phyloP scores from a whole-genome alignment of 2,329 filamentous ascomycete genomes.

The Nothophaeocryptopus gaeumannii region DNA sequence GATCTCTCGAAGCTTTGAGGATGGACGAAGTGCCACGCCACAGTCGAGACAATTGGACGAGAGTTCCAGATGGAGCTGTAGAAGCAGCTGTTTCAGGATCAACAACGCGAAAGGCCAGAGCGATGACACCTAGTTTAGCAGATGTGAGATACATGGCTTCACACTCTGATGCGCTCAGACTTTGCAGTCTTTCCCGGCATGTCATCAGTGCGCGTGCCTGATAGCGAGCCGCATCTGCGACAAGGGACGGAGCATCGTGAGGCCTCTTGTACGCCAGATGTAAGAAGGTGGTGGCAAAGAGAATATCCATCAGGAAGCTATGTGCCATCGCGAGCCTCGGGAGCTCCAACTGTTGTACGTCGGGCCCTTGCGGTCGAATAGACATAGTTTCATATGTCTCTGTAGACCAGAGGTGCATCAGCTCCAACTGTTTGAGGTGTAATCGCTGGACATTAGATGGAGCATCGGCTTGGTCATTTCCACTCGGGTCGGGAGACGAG shows the following conservation, averaged over 20 bases:
- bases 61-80: constrained; percentile 16
- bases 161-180: constrained; percentile 15
- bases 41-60: constrained; percentile 13
- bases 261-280: constrained; percentile 22
- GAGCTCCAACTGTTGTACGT: constrained; percentile 15
- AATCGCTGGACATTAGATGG: neutral
- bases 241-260: constrained; percentile 8
- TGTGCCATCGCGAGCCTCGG: constrained; percentile 22
- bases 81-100: constrained; percentile 8
- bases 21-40: constrained; percentile 23
- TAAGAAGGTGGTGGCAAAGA: constrained; percentile 24
- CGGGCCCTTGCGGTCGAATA: constrained; percentile 4
- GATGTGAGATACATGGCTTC: constrained; percentile 20
- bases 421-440: constrained; percentile 23
- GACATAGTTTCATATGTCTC: constrained; percentile 19
- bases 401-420: constrained; percentile 25
- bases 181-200: constrained; percentile 16
- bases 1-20: constrained; percentile 13
- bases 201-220: constrained; percentile 17
- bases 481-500: constrained; percentile 13
- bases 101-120: constrained; percentile 17
- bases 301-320: constrained; percentile 21
- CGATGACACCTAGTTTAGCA: constrained; percentile 19
- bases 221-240: constrained; percentile 20
- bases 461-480: constrained; percentile 8